Conservation (phyloP, 2,329 filamentous ascomycete species). For the Neopestalotiopsis clavispora region DNA sequence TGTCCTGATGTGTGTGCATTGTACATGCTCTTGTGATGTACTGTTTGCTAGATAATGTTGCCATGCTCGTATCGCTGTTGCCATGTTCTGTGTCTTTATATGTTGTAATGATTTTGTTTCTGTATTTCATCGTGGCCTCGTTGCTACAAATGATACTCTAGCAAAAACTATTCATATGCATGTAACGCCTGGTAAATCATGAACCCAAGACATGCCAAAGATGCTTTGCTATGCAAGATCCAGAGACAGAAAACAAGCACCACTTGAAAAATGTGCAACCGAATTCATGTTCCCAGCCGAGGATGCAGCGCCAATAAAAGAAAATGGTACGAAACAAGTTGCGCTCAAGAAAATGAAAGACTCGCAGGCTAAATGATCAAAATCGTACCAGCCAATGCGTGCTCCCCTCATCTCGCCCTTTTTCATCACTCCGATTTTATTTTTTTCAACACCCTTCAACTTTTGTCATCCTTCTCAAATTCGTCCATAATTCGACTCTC, state of each 20-base stretch:
- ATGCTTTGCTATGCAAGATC: neutral
- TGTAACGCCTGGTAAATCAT: neutral
- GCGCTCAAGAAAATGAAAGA: neutral
- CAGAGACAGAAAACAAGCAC: neutral
- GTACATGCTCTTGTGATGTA: neutral
- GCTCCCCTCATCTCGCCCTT: neutral
- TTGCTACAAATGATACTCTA: too few species aligned
- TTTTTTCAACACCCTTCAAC: neutral
- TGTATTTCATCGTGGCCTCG: too few species aligned
- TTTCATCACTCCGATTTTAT: neutral
- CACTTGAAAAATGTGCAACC: neutral
- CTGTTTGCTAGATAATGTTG: too few species aligned
- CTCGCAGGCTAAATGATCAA: neutral
- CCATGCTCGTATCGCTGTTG: too few species aligned
- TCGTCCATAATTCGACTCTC: slow-evolving; percentile 36
- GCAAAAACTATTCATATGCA: too few species aligned
- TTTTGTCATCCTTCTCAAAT: neutral
- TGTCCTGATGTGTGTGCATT: neutral
- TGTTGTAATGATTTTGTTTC: too few species aligned
- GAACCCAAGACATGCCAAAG: neutral
- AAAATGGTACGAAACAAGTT: neutral
- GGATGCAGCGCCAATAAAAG: neutral
- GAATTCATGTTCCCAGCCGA: too few species aligned
- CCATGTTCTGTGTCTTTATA: too few species aligned
- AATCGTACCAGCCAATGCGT: too few species aligned